Evolutionary conservation across 208 protist species (phyloP), one percentile per base, ranked within the genome.

Genomic region (Novymonas esmeraldas): DNA sequence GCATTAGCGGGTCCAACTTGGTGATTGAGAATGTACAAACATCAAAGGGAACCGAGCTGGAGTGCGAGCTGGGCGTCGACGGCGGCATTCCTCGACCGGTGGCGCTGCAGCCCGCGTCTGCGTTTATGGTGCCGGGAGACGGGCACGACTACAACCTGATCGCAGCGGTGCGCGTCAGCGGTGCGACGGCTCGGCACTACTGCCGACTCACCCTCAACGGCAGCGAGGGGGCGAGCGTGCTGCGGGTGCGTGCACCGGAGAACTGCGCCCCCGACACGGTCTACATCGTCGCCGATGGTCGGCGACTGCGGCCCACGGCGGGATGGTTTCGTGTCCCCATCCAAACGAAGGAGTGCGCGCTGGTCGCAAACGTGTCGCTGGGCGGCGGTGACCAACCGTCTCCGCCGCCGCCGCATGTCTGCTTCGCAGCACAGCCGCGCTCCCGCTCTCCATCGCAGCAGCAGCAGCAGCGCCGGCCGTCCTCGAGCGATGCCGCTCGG

Each of bases 301-400:
- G 65, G 26, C 64, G 69, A 0, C 54, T 95, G 33, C 41, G 52
- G 9, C 85, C 89, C 9, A 65, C 58, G 20, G 73, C 48, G 2
- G 89, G 89, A 2, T 90, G 78, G 79, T 95, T 87, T 60, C 46
- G 45, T 11, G 80, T 95, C 58, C 89, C 89, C 1, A 71, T 91
- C 42, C 74, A 84, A 16, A 64, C 89, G 6, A 73, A 72, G 41
- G 84, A 92, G 24, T 92, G 86, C 60, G 62, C 70, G 6, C 54
- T 95, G 1, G 78, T 81, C 6, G 58, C 78, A 28, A 62, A 72
- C 48, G 34, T 77, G 1, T 29, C 48, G 45, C 14, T 42, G 1
- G 39, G 58, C 49, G 14, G 16, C 28, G 50, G 11, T 14, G 16
- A 18, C 28, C 36, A 34, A 2, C 29, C 4, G 18, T 10, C 26